Conservation (phyloP, 371 early-diverging fungal species). For the Quaeritorhiza haematococci region DNA sequence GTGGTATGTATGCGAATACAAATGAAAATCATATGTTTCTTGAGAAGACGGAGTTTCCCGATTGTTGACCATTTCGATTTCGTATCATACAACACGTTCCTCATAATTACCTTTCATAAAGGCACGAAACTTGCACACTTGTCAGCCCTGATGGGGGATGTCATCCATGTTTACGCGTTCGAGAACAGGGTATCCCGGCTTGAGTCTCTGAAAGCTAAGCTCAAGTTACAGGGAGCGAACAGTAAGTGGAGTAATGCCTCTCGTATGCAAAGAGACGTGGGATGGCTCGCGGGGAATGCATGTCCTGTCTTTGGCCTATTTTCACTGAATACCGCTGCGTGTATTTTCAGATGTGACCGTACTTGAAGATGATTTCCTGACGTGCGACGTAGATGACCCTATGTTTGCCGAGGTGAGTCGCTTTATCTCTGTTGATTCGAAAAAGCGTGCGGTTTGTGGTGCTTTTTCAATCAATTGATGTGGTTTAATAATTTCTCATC, state of each 20-base stretch:
- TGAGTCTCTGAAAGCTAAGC: constrained; percentile 65
- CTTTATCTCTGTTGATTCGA: neutral
- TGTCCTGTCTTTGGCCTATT: no score
- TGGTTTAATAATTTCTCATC: neutral
- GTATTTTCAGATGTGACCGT: constrained; percentile 54
- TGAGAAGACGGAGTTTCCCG: constrained; percentile 44
- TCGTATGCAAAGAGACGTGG: no score
- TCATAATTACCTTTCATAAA: constrained; percentile 59
- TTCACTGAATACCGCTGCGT: constrained; percentile 7
- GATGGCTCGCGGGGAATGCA: no score
- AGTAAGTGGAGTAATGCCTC: constrained; percentile 46
- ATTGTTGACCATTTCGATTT: neutral
- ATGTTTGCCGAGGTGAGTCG: constrained; percentile 47
- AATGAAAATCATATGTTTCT: neutral
- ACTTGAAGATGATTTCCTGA: constrained; percentile 61
- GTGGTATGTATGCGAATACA: constrained; percentile 25
- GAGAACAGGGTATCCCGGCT: constrained; percentile 82
- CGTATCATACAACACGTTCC: neutral
- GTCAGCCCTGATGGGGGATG: constrained; percentile 77
- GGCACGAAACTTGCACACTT: constrained; percentile 97
- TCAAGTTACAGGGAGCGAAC: constrained; percentile 73
- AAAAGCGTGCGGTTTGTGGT: no score
- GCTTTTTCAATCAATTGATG: constrained; percentile 18
- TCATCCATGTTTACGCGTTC: constrained; percentile 86
- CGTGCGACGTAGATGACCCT: constrained; percentile 56